Conservation (phyloP, 495 filamentous ascomycete species). For the Podospora pseudopauciseta region DNA sequence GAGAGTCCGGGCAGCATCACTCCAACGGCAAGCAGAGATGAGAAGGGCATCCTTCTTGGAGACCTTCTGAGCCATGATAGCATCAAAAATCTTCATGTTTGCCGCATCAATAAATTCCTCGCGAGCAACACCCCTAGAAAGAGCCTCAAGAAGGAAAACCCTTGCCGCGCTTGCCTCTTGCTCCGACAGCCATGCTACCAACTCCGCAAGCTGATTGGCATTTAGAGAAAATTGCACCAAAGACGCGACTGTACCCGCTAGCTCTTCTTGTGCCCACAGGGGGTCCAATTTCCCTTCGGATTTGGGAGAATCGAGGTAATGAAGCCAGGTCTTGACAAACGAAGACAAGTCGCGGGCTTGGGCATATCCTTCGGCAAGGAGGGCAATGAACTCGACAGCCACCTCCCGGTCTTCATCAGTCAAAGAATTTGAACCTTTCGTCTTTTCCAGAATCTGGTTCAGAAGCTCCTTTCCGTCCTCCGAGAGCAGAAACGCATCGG, state of each 20-base stretch:
- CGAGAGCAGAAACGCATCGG: constrained; percentile 60
- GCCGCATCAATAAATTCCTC: constrained; percentile 42
- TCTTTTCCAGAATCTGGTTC: constrained; percentile 33
- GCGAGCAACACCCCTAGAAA: constrained; percentile 42
- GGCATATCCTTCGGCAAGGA: constrained; percentile 60
- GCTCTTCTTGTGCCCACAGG: constrained; percentile 60
- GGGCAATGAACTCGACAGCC: constrained; percentile 44
- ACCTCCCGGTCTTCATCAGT: constrained; percentile 15
- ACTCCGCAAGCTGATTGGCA: constrained; percentile 44
- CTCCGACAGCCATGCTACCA: constrained; percentile 40
- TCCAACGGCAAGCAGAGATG: constrained; percentile 37
- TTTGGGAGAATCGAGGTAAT: constrained; percentile 53
- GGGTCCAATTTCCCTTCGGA: constrained; percentile 36
- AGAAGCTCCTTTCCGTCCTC: constrained; percentile 34
- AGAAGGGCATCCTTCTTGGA: constrained; percentile 22
- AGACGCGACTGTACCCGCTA: constrained; percentile 45
- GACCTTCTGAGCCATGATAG: constrained; percentile 14
- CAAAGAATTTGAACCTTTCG: constrained; percentile 18
- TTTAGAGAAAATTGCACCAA: constrained; percentile 45
- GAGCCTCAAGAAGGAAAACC: constrained; percentile 46
- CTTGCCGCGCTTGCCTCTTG: constrained; percentile 27
- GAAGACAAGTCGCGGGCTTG: constrained; percentile 60
- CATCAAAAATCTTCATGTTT: constrained; percentile 30
- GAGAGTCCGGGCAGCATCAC: constrained; percentile 35
- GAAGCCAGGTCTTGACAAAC: constrained; percentile 66